Percentiles rank a stretch among this genome's conserved stretches.
Conservation (phyloP, 495 filamentous ascomycete species). For the Daldinia bambusicola region DNA sequence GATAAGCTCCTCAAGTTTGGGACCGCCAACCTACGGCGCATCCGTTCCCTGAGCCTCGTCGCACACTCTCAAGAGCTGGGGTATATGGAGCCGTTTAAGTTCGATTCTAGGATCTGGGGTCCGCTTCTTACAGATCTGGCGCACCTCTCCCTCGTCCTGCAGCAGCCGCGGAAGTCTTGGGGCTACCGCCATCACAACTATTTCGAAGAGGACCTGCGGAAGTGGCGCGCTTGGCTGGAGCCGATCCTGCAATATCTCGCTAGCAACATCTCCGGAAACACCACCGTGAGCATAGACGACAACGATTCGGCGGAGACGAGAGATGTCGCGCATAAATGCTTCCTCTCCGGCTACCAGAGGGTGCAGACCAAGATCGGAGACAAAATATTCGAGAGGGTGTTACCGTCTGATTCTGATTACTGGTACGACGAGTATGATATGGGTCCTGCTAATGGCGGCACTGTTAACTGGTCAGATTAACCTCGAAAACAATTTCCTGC, state of each 20-base stretch:
- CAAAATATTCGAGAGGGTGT: not conserved
- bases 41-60: constrained; percentile 9
- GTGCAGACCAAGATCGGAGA: constrained; percentile 14
- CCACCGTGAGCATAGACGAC: constrained; percentile 7
- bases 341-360: constrained; percentile 2
- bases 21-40: constrained; percentile 5
- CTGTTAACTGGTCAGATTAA: not conserved
- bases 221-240: constrained; percentile 2
- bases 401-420: not conserved
- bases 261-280: constrained; percentile 4
- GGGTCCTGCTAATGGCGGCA: not conserved
- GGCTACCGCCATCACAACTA: not conserved
- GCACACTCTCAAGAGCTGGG: not conserved
- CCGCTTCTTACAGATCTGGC: constrained; percentile 8
- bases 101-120: not conserved
- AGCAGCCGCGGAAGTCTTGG: constrained; percentile 2
- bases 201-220: not conserved
- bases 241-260: constrained; percentile 18
- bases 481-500: not conserved
- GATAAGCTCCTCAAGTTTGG: not conserved
- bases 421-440: not conserved
- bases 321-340: constrained; percentile 2
- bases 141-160: constrained; percentile 1
- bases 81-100: not conserved
- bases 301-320: not conserved